Percentiles rank a stretch among this genome's conserved stretches.
These are phyloP conservation scores for Tremella yokohamensis DNA, from an alignment of 768 basidiomycete species.

Conservation along the genomic window DNA sequence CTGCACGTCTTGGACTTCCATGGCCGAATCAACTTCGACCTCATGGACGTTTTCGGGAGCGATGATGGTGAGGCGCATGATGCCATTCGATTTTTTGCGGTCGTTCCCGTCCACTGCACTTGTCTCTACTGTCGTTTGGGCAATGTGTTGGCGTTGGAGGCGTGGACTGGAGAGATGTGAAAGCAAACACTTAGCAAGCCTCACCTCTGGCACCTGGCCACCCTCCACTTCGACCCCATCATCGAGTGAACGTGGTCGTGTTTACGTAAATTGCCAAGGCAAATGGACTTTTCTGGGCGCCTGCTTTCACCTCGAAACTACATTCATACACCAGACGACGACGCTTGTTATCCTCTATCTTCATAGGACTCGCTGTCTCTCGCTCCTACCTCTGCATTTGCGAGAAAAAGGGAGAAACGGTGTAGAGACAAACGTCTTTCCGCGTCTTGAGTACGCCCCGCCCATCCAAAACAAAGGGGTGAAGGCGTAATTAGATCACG, in stretches of 20 bases:
- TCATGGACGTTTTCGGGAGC: conserved; percentile 52
- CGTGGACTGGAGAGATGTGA: neutral
- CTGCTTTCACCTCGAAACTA: conserved; percentile 7
- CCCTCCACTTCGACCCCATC: conserved; percentile 6
- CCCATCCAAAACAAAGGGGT: conserved; percentile 28
- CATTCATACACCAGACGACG: conserved; percentile 39
- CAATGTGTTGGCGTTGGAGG: neutral
- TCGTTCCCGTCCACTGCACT: neutral
- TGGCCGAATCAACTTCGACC: conserved; percentile 80
- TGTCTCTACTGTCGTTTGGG: neutral
- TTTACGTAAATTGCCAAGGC: conserved; percentile 8
- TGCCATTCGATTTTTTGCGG: neutral
- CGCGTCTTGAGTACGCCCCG: conserved; percentile 48
- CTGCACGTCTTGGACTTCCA: conserved; percentile 89
- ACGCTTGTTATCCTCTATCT: conserved; percentile 26
- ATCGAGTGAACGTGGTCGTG: neutral
- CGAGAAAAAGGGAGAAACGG: conserved; percentile 10
- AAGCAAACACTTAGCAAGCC: neutral
- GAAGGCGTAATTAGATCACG: conserved; percentile 47
- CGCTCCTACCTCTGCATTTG: conserved; percentile 19
- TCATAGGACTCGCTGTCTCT: conserved; percentile 43
- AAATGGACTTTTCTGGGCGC: neutral
- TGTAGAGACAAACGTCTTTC: conserved; percentile 16
- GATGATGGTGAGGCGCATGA: conserved; percentile 52
- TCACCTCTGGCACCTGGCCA: neutral